Evolutionary conservation across 2,329 filamentous ascomycete species (phyloP).

Genomic region (Hysterium pulicare): DNA sequence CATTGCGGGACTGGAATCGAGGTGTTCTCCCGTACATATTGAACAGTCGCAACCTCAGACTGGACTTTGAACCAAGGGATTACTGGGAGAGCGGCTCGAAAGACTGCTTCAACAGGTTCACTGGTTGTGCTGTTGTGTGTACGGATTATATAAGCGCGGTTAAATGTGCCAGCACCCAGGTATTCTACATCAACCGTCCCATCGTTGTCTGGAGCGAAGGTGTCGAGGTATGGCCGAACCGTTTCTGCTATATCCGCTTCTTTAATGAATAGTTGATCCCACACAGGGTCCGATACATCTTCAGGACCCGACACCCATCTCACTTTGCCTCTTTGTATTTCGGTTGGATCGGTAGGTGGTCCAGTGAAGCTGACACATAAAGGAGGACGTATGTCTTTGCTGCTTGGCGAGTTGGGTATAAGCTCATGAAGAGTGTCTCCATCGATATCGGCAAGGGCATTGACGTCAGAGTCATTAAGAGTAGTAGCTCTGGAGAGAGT

Average conservation of each 20-base stretch:
- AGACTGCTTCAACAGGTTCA: slow-evolving; percentile 17
- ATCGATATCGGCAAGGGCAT: no score
- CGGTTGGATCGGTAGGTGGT: neutral
- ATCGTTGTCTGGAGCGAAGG: no score
- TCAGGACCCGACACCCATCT: neutral
- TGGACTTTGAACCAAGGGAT: slow-evolving; percentile 12
- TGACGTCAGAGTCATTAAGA: no score
- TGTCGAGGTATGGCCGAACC: no score
- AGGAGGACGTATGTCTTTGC: no score
- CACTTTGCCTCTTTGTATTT: neutral
- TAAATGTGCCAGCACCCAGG: slow-evolving; percentile 2
- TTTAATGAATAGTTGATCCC: no score
- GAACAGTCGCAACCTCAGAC: slow-evolving; percentile 16
- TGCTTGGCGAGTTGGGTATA: no score
- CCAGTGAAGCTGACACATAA: neutral
- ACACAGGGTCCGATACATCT: neutral
- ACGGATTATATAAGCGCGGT: slow-evolving; percentile 4
- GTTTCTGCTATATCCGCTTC: no score
- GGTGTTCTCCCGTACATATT: slow-evolving; percentile 13
- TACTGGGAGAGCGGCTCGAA: slow-evolving; percentile 13
- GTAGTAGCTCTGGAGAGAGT: no score
- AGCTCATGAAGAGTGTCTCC: no score
- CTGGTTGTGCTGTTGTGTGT: neutral
- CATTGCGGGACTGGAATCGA: slow-evolving; percentile 14
- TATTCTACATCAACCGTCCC: slow-evolving; percentile 2